Percentiles rank a stretch among this genome's conserved stretches.
Evolutionary conservation across 352 stramenopile genomes (phyloP).

Genomic region (Globisporangium spinosum): DNA sequence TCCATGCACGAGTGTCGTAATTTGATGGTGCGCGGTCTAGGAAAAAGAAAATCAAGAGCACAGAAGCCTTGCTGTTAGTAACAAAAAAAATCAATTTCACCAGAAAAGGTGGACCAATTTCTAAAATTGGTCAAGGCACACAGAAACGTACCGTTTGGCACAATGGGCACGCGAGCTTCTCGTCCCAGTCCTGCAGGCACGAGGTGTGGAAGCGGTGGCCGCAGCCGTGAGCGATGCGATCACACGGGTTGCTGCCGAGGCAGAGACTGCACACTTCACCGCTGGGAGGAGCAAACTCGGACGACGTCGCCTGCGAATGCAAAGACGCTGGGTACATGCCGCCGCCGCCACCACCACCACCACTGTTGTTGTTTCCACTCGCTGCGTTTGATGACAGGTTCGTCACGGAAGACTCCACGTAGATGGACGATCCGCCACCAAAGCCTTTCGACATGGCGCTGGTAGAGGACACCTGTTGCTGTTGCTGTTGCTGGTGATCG

Average conservation of each 20-base stretch:
- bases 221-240: conserved; percentile 50
- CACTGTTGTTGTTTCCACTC: not conserved
- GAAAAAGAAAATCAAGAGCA: conserved; percentile 4
- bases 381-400: not conserved
- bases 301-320: not conserved
- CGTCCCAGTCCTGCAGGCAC: conserved; percentile 68
- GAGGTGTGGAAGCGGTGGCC: conserved; percentile 67
- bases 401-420: conserved; percentile 7
- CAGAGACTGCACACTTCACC: conserved; percentile 42
- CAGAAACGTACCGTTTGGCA: conserved; percentile 36
- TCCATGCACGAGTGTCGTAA: conserved; percentile 11
- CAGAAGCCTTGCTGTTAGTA: conserved; percentile 8
- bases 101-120: not conserved
- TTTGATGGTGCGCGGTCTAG: conserved; percentile 14
- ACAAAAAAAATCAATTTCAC: conserved; percentile 6
- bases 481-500: conserved; percentile 12
- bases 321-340: conserved; percentile 1
- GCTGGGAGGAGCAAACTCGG: not conserved
- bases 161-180: conserved; percentile 44
- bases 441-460: conserved; percentile 3
- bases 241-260: conserved; percentile 34
- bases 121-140: conserved; percentile 6
- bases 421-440: conserved; percentile 4
- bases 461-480: conserved; percentile 11
- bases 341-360: not conserved